These are phyloP conservation scores for Drosera capensis DNA, from an alignment of 148 eudicot species.

Conservation along the genomic window DNA sequence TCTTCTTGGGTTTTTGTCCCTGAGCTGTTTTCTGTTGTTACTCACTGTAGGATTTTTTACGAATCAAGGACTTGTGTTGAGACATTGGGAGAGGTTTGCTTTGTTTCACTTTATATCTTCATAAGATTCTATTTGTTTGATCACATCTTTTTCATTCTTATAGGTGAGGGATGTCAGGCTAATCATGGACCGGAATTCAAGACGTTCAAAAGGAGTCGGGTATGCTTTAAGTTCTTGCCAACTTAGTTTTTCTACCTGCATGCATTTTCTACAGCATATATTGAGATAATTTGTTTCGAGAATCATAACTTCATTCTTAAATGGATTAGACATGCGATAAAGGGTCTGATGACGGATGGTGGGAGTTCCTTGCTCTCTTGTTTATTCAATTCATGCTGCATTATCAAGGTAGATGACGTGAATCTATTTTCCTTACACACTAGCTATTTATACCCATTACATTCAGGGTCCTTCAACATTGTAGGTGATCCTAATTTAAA, in stretches of 20 bases:
- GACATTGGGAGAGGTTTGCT: too few relatives aligned
- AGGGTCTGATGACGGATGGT: conserved; percentile 51
- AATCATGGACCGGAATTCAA: conserved; percentile 90
- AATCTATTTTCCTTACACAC: conserved; percentile 16
- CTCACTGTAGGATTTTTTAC: too few relatives aligned
- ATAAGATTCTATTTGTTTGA: neutral
- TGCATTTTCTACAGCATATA: conserved; percentile 9
- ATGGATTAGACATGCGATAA: conserved; percentile 43
- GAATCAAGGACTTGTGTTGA: too few relatives aligned
- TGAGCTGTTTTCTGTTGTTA: too few relatives aligned
- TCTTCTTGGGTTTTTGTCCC: too few relatives aligned
- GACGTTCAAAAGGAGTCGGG: conserved; percentile 99
- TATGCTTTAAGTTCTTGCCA: conserved; percentile 19
- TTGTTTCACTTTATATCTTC: too few relatives aligned
- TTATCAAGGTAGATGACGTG: conserved; percentile 49
- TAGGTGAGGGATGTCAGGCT: conserved; percentile 95
- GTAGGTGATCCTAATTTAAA: neutral
- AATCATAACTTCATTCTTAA: conserved; percentile 38
- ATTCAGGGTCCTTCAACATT: neutral
- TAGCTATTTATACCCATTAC: conserved; percentile 6
- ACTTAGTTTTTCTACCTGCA: conserved; percentile 7
- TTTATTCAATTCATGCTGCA: conserved; percentile 44
- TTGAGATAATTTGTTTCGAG: conserved; percentile 16
- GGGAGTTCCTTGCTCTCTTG: conserved; percentile 45
- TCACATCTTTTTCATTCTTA: conserved; percentile 2